Evolutionary conservation across 306 rosid species (phyloP), one percentile per base, ranked within the genome.

Genomic region (Sechiopsis laciniata): DNA sequence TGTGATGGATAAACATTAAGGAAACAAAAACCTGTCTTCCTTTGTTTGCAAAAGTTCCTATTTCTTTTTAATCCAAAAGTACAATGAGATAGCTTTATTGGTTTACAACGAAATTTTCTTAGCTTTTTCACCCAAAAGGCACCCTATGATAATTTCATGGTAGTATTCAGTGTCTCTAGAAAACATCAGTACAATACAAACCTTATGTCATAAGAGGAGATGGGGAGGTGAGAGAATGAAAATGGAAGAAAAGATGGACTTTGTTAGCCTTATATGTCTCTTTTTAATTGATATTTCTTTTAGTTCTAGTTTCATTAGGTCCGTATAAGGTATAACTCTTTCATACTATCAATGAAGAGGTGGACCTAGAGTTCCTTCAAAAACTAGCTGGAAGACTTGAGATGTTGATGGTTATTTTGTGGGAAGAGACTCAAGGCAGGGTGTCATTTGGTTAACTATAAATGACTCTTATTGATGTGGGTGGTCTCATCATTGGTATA

Each of bases 371-470:
- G 22, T 58, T 22, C 16, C 64, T 10, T 37, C 65, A 59, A 22
- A 22, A 24, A 59, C 65, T 21, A 59, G 40, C 65, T 59, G n/a
- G 40, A 60, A 60, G 42, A 60, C 42, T 60, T 60, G 42, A 24
- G 42, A 60, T 24, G 29, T 24, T 29, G 17, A 12, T 10, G 14
- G 19, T 4, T 22, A 6, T 60, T 13, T 24, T 61, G 67, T 29
- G 45, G 67, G 45, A 61, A 26, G 67, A 26, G 45, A 42, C 40
- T 61, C 35, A 29, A 26, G 67, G 40, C 29, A 61, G 45, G 19
- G 20, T 61, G 67, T 61, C 67, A 14, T 61, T 61, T 61, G 67
- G 67, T 61, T 61, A 29, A 61, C 20, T 61, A 42, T 45, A 61
- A 61, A 61, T 26, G 5, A 61, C 42, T 61, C 35, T 26, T 61